These are phyloP conservation scores for Fusarium kyushuense DNA, from an alignment of 2,329 filamentous ascomycete genomes.

Conservation along the genomic window DNA sequence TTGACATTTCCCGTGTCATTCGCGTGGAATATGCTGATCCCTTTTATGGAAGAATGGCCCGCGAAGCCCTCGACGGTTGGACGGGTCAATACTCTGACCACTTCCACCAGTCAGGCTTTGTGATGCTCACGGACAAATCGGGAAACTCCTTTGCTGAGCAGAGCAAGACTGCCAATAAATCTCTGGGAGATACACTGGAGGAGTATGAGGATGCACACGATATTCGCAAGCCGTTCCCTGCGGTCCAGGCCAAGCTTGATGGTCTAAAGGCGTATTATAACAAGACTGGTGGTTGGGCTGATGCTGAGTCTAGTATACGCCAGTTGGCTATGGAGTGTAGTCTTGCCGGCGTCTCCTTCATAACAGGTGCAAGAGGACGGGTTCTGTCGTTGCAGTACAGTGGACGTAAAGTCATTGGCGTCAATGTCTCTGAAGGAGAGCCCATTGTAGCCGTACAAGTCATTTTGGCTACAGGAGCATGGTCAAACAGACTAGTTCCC, in stretches of 20 bases:
- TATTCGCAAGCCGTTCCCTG: constrained; percentile 33
- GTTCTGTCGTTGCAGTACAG: constrained; percentile 43
- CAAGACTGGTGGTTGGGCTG: constrained; percentile 50
- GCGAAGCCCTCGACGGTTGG: constrained; percentile 49
- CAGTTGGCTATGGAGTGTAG: constrained; percentile 47
- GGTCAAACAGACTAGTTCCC: constrained; percentile 68
- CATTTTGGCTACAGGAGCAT: constrained; percentile 76
- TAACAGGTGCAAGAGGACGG: constrained; percentile 49
- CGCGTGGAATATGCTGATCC: constrained; percentile 72
- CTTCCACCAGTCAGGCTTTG: constrained; percentile 51
- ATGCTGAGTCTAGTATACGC: constrained; percentile 47
- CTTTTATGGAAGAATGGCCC: constrained; percentile 70
- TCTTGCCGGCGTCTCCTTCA: constrained; percentile 48
- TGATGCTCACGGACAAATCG: constrained; percentile 45
- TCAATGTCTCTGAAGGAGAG: constrained; percentile 51
- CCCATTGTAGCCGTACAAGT: constrained; percentile 68
- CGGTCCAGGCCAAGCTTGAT: constrained; percentile 40
- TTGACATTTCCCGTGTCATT: constrained; percentile 58
- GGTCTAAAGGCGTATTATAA: constrained; percentile 48
- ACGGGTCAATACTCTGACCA: constrained; percentile 45
- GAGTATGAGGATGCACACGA: constrained; percentile 45
- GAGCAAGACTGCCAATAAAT: constrained; percentile 24
- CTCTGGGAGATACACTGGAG: constrained; percentile 35
- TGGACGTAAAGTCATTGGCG: constrained; percentile 39
- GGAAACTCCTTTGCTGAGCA: constrained; percentile 44